Base-by-base conservation (phyloP, 1,139 yeast species). In the Scheffersomyces quercinus region DNA sequence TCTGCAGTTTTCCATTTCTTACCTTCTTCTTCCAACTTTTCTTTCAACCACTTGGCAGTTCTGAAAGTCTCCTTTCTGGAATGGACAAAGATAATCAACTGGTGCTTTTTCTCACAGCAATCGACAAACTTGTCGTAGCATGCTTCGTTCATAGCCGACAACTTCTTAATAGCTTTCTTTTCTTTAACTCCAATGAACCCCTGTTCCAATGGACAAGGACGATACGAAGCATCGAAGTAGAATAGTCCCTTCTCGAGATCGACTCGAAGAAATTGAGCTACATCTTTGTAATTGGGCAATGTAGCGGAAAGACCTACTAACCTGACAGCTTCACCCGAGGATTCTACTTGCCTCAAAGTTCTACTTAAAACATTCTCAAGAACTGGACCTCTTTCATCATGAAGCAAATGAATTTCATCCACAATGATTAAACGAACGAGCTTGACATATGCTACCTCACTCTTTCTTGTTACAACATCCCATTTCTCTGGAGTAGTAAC, bases 401-500 rank as follows among this genome's bases (percentile, higher is more conserved):
- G 97, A 54, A 93, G 73, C 45, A 93, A 72, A 71, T 93, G 99
- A 49, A 93, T 86, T 65, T 93, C 99, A 70, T 93, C 99, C 43
- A 93, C 83, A 32, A 93, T 86, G n/a, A 93, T 67, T 11, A 93
- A 70, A 38, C 81, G 76, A 1, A 89, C 95, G 3, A 83, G 67
- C 36, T 77, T 75, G 10, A 50, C 56, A 51, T 82, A 84, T 4
- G 85, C 77, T 1, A 77, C 67, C 46, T 86, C 91, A 36, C 76
- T 75, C 55, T 91, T 91, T 65, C 98, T 76, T 1, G 97, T 91
- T 16, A 91, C 84, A 28, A 93, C 90, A 66, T 93, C 99, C 98
- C 99, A 93, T 60, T 93, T 93, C 59, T 89, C 97, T 0, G 97
- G 97, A 0, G 99, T 93, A 0, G 98, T 89, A 3, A 93, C 95